Base-by-base conservation (phyloP, 2,329 filamentous ascomycete species). In the Ceratocystiopsis minuta region DNA sequence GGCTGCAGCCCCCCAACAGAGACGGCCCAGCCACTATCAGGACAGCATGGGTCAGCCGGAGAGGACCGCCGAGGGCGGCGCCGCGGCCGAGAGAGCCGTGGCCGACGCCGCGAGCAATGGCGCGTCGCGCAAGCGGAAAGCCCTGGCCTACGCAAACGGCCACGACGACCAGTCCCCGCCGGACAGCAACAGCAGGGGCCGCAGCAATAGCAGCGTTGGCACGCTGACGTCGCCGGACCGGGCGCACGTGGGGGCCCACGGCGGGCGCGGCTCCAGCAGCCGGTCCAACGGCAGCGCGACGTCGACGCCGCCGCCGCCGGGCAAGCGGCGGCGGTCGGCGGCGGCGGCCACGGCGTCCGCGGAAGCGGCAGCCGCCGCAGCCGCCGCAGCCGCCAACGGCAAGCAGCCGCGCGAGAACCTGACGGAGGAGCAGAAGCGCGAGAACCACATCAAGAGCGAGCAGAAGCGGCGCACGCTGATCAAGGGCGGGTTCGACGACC, bases 401-500 rank as follows among this genome's bases (percentile, higher is more conserved):
- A 77, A 75, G 51, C 44, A 61, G 2, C 54, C 65, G 3, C 61
- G 80, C 20, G 79, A 78, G 54, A 93, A 93, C 51, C 75, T 90
- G 4, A 73, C 76, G 0, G 81, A 88, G 50, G 77, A 80, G 46
- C 80, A 90, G 58, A 90, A 88, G 59, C 69, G 83, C 37, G 78
- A 78, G 52, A 93, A 94, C 50, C 84, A 92, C 54, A 90, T 93
- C 49, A 68, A 78, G 41, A 90, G 84, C 41, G 85, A 92, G 55
- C 83, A 93, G 60, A 92, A 90, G 58, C 72, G 86, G 32, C 70
- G 85, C 38, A 84, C 83, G 20, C 64, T 86, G 38, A 88, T 88
- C 52, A 80, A 85, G 54, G 72, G 81, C 49, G 83, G 83, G 0
- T 93, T 88, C 51, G 80, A 86, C 36, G 80, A 88, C 44, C 61